A percentile compares a stretch with the other conserved stretches of the same genome.
phyloP scores from a whole-genome alignment of 139 green algal genomes.

The Closterium sp. region DNA sequence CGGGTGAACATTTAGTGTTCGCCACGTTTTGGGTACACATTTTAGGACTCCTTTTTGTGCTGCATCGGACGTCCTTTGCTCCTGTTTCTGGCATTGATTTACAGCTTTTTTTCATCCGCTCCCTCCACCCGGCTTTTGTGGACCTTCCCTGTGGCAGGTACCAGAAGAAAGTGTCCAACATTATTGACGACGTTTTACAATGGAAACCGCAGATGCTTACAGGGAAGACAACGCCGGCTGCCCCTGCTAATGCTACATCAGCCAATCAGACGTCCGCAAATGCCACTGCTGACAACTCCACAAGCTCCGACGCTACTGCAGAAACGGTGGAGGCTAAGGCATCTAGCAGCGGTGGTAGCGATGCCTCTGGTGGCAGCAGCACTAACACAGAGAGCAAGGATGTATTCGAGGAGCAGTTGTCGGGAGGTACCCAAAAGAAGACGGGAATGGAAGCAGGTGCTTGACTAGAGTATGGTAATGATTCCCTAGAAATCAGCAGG shows the following conservation, averaged over 20 bases:
- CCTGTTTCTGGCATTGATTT: no score
- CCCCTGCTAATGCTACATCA: background rate
- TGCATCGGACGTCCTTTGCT: no score
- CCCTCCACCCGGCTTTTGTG: background rate
- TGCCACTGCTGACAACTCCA: background rate
- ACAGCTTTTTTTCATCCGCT: background rate
- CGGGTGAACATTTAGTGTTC: no score
- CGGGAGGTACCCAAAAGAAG: background rate
- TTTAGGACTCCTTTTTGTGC: no score
- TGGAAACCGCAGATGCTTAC: conserved; percentile 30
- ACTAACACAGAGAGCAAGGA: background rate
- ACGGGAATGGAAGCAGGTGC: background rate
- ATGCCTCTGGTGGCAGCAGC: background rate
- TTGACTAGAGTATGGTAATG: background rate
- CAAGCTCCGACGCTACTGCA: background rate
- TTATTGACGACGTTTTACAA: conserved; percentile 31
- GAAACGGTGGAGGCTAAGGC: background rate
- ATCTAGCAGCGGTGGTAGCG: background rate
- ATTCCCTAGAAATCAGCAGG: no score
- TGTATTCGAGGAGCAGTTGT: background rate
- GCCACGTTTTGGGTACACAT: no score
- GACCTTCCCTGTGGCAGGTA: conserved; percentile 18
- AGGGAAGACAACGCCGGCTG: background rate
- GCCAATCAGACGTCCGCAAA: background rate
- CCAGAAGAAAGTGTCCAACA: conserved; percentile 33